phyloP scores from a whole-genome alignment of 106 monocot species.

The Xerophyta viscosa region DNA sequence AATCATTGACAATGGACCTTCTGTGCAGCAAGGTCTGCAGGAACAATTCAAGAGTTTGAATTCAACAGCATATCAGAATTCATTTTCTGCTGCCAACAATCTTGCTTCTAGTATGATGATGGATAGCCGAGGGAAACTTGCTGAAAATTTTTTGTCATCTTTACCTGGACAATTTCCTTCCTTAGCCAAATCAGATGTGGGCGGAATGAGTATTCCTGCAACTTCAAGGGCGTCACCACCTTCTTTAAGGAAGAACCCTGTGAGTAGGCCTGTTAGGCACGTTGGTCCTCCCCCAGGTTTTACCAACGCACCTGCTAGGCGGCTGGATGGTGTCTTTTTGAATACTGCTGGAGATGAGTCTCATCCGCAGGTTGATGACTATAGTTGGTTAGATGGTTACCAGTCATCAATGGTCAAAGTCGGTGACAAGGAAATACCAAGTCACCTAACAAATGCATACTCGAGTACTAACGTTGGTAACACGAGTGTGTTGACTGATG shows the following conservation, averaged over 20 bases:
- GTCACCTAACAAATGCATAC: constrained; percentile 10
- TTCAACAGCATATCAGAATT: constrained; percentile 9
- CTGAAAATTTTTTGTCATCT: constrained; percentile 33
- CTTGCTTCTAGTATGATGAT: not conserved
- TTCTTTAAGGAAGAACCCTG: constrained; percentile 54
- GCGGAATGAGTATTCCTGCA: constrained; percentile 7
- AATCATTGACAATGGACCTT: constrained; percentile 32
- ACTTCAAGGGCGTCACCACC: constrained; percentile 17
- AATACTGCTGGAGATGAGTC: constrained; percentile 12
- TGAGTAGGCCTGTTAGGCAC: constrained; percentile 67
- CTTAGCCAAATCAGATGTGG: constrained; percentile 19
- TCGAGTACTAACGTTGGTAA: constrained; percentile 3
- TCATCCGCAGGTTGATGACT: constrained; percentile 51
- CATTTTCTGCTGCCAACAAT: constrained; percentile 7
- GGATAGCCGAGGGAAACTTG: constrained; percentile 15
- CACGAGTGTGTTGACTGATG: constrained; percentile 15
- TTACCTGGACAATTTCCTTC: constrained; percentile 29
- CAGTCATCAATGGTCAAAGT: constrained; percentile 25
- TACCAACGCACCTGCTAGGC: constrained; percentile 29
- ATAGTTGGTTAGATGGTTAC: constrained; percentile 86
- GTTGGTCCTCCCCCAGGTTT: constrained; percentile 95
- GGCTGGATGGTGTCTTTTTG: constrained; percentile 11
- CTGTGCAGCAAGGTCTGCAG: constrained; percentile 16
- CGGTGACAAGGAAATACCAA: constrained; percentile 12
- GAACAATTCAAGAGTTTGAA: constrained; percentile 18